Conservation (phyloP, 2,329 filamentous ascomycete species). For the Colletotrichum echinochloae region DNA sequence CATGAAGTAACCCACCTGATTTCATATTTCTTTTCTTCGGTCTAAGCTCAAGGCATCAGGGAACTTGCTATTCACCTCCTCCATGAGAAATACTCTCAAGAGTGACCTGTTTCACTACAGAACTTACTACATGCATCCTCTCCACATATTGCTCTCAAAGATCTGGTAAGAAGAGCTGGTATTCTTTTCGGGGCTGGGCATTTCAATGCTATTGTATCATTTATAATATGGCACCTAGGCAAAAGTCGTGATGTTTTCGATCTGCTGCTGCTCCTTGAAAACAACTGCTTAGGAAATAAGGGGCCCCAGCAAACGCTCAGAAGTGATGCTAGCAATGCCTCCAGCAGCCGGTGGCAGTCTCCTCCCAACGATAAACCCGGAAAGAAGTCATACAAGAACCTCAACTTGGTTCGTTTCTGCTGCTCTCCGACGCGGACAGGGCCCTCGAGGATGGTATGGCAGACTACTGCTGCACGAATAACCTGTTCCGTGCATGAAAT, state of each 20-base stretch:
- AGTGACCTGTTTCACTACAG: neutral
- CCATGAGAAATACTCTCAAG: neutral
- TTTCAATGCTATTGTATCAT: neutral
- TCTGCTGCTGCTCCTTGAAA: neutral
- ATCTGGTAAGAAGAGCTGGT: neutral
- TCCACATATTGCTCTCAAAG: neutral
- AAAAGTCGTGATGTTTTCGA: no score
- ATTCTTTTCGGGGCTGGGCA: neutral
- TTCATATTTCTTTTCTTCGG: neutral
- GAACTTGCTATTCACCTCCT: neutral
- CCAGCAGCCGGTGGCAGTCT: neutral
- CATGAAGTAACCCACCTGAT: neutral
- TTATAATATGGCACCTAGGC: neutral
- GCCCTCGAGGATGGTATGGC: neutral
- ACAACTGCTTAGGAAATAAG: no score
- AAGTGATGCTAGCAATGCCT: neutral
- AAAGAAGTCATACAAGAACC: neutral
- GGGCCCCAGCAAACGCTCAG: neutral
- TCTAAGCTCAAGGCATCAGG: neutral
- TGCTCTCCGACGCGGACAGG: constrained; percentile 18
- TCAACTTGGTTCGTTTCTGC: neutral
- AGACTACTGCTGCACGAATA: constrained; percentile 26
- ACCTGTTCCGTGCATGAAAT: constrained; percentile 14
- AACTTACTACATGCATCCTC: neutral
- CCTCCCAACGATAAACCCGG: neutral